Conservation (phyloP, 441 rosid genomes). For the Sinapis alba region DNA sequence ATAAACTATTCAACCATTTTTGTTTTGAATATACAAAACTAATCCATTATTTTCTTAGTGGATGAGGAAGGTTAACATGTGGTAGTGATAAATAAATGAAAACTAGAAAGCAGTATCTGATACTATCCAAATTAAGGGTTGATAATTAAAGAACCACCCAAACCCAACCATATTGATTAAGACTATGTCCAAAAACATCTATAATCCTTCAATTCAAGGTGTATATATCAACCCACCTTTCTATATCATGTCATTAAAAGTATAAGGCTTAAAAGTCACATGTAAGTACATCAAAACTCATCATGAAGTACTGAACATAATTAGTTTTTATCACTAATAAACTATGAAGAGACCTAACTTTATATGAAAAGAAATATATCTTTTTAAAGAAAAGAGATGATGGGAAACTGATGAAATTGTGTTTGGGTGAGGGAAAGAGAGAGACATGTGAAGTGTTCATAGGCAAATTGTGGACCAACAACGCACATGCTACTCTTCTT, state of each 20-base stretch:
- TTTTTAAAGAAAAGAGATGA: slow-evolving; percentile 26
- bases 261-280: slow-evolving; percentile 35
- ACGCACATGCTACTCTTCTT: slow-evolving; percentile 41
- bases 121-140: slow-evolving; percentile 17
- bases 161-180: slow-evolving; percentile 27
- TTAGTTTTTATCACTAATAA: slow-evolving; percentile 36
- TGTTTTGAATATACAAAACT: slow-evolving; percentile 15
- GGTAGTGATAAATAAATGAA: not conserved
- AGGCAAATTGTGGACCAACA: slow-evolving; percentile 46
- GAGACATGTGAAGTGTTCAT: slow-evolving; percentile 48
- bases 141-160: slow-evolving; percentile 9
- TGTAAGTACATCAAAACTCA: slow-evolving; percentile 43
- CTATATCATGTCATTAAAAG: slow-evolving; percentile 36
- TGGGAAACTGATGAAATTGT: slow-evolving; percentile 39
- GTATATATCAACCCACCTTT: slow-evolving; percentile 32
- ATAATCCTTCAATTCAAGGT: slow-evolving; percentile 21
- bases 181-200: slow-evolving; percentile 26
- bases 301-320: slow-evolving; percentile 42
- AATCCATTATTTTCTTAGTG: slow-evolving; percentile 21
- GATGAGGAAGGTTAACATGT: slow-evolving; percentile 12
- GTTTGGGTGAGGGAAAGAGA: slow-evolving; percentile 38
- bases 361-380: slow-evolving; percentile 26
- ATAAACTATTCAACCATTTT: slow-evolving; percentile 32
- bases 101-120: slow-evolving; percentile 11
- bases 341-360: slow-evolving; percentile 31